phyloP scores from a whole-genome alignment of 1,139 yeast species.

The Wickerhamiella pararugosa region DNA sequence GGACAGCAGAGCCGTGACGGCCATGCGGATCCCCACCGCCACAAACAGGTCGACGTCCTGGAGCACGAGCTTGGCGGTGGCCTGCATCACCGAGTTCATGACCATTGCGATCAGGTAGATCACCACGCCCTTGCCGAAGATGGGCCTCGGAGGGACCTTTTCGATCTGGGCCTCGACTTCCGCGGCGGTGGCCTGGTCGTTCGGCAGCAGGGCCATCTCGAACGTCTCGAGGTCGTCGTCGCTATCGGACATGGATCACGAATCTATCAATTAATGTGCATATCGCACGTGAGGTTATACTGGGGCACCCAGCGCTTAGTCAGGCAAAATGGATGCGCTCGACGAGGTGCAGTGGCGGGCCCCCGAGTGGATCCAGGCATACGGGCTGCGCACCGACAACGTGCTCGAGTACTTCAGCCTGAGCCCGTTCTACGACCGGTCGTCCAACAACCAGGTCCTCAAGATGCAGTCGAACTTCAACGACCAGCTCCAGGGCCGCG shows the following conservation, averaged over 20 bases:
- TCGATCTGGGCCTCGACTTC: too few relatives aligned
- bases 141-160: too few relatives aligned
- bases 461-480: conserved; percentile 92
- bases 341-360: conserved; percentile 96
- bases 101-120: background rate
- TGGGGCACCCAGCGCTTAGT: too few relatives aligned
- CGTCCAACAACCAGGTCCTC: conserved; percentile 84
- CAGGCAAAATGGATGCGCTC: conserved; percentile 18
- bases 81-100: conserved; percentile 1
- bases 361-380: conserved; percentile 90
- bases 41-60: conserved; percentile 4
- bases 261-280: too few relatives aligned
- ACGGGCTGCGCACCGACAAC: conserved; percentile 69
- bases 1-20: background rate
- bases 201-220: too few relatives aligned
- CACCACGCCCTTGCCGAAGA: background rate
- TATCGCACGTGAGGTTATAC: too few relatives aligned
- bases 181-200: too few relatives aligned
- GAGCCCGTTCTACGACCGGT: conserved; percentile 88
- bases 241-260: too few relatives aligned
- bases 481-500: conserved; percentile 33
- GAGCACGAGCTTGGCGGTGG: conserved; percentile 2
- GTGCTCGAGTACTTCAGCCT: conserved; percentile 86
- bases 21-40: conserved; percentile 4
- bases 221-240: too few relatives aligned